Base-by-base conservation (phyloP, 2,329 filamentous ascomycete species). In the Monilinia fructigena region DNA sequence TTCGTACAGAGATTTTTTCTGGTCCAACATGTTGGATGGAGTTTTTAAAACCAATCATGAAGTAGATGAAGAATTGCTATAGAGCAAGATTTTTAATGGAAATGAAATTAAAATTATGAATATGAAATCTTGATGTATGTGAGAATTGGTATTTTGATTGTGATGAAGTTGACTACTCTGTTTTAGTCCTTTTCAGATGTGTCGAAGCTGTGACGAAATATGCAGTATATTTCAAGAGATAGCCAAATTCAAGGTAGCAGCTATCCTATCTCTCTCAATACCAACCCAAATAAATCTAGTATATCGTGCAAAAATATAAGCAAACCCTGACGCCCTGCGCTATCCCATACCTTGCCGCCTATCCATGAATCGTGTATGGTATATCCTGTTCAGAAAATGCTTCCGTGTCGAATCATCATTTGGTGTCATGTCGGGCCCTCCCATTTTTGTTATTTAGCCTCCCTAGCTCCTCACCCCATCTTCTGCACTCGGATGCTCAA, bases 401-500 rank as follows among this genome's bases (percentile, higher is more conserved):
- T 42, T 2, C 31, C 47, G n/a, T 2, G 14, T 62, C 28, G 14
- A 20, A 6, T 11, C 42, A 40, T 52, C 31, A 31, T 52, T 18
- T 50, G 10, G n/a, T 40, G 26, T 26, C 59, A 20, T 62, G 40
- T 56, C 16, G 23, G 12, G 40, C 20, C 23, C 28, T 28, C 6
- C 20, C 14, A n/a, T 48, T 11, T n/a, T 14, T 14, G 5, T 12
- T 6, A 18, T 38, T 50, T 50, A 14, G 16, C 16, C 20, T 35
- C 6, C 52, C 28, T 7, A 16, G 3, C 8, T 52, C 11, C 38
- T 26, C 47, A 26, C 2, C 18, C 10, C 10, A 67, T 61, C 28
- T 26, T 56, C 31, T 78, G n/a, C 79, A 76, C 65, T 20, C 79
- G 38, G 4, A 40, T 40, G 38, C 38, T 40, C 38, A 11, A 40